phyloP scores from a whole-genome alignment of 345 rosid genomes.

The Populus ilicifolia region DNA sequence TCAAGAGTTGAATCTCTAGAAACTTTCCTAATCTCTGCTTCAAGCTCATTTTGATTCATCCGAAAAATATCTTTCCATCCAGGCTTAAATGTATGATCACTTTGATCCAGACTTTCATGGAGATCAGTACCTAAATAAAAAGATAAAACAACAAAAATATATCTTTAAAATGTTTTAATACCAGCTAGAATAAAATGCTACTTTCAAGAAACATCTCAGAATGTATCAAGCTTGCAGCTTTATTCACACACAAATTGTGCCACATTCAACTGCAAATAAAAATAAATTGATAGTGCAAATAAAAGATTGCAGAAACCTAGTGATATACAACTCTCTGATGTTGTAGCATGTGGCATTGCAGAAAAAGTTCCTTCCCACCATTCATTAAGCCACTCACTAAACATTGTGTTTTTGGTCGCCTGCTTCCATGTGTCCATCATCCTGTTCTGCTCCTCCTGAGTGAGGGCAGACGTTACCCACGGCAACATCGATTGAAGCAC shows the following conservation, averaged over 20 bases:
- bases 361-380: constrained; percentile 50
- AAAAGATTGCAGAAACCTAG: constrained; percentile 26
- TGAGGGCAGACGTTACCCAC: constrained; percentile 62
- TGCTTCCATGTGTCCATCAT: constrained; percentile 70
- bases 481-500: constrained; percentile 66
- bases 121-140: constrained; percentile 35
- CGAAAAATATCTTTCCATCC: constrained; percentile 67
- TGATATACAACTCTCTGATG: constrained; percentile 46
- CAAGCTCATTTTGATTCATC: constrained; percentile 74
- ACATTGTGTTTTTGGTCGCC: constrained; percentile 62
- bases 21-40: constrained; percentile 59
- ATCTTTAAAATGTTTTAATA: constrained; percentile 14
- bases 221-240: constrained; percentile 9
- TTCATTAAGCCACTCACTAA: constrained; percentile 62
- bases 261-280: background rate
- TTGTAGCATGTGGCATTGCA: constrained; percentile 23
- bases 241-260: background rate
- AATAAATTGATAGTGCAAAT: background rate
- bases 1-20: constrained; percentile 77
- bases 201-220: constrained; percentile 6
- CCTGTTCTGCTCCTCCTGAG: constrained; percentile 57
- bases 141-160: constrained; percentile 1
- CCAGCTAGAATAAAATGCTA: background rate
- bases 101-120: constrained; percentile 41
- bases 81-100: constrained; percentile 52